Evolutionary conservation across 2,329 filamentous ascomycete genomes (phyloP), one percentile per base, ranked within the genome.

Genomic region (Ceratocystis ficicola): DNA sequence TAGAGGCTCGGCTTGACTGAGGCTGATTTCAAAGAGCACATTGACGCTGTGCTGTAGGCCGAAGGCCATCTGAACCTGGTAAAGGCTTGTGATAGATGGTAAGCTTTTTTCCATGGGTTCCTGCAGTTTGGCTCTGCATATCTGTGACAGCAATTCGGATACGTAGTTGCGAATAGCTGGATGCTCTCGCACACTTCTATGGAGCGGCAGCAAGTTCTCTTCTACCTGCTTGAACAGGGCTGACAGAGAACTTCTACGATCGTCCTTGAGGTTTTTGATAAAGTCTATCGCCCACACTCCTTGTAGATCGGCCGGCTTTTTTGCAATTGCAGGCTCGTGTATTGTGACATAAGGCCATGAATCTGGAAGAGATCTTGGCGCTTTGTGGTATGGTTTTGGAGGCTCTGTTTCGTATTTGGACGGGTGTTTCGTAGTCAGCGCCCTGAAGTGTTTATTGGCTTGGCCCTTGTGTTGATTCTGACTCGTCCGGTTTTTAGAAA

Each of bases 61-160:
- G n/a, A 32, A 64, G 32, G 52, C 57, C 6, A 62, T 15, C 10
- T 66, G 66, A 60, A 66, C 28, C 28, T 65, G 62, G 59, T 64
- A 63, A 15, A 68, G 22, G 25, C 67, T 61, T n/a, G 66, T 63
- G 12, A 63, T 28, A 44, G 62, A 65, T 2, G 68, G 68, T 20
- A 30, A 36, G 44, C 44, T 52, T 30, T 20, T 32, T 28, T 59
- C 20, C 25, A 32, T 32, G 3, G 63, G 36, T 10, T 64, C 44
- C 17, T 55, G 50, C 36, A 50, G 57, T 55, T 66, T 69, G 12
- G 46, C 64, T 20, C 28, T 36, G 30, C 55, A 25, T 15, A 68
- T 55, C 5, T 25, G 25, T 28, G 48, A 44, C n/a, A 66, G 62
- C 63, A 68, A 15, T 20, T 20, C 28, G 25, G 52, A 52, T 20